Conservation (phyloP, 2,329 filamentous ascomycete species). For the Emmonsiellopsis sp. region DNA sequence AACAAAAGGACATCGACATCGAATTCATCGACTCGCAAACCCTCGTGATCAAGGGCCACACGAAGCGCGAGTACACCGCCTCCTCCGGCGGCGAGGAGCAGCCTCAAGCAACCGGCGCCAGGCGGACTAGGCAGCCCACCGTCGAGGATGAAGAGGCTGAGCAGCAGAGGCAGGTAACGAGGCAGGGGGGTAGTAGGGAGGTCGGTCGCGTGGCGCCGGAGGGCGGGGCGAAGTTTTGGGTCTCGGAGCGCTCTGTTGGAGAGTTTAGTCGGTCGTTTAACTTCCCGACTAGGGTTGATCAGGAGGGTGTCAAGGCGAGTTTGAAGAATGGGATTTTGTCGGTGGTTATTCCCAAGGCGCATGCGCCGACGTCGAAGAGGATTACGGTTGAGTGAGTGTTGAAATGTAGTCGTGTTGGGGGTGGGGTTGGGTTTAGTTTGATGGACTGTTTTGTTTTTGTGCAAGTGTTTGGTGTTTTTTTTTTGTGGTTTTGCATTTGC, state of each 20-base stretch:
- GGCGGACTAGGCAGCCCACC: slow-evolving; percentile 32
- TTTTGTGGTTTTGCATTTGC: too few relatives aligned
- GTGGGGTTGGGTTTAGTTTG: background rate
- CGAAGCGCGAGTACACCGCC: slow-evolving; percentile 24
- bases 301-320: slow-evolving; percentile 48
- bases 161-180: background rate
- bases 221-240: slow-evolving; percentile 40
- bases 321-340: slow-evolving; percentile 50
- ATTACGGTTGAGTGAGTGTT: slow-evolving; percentile 42
- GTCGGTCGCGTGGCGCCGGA: slow-evolving; percentile 12
- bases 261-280: slow-evolving; percentile 48
- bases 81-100: slow-evolving; percentile 11
- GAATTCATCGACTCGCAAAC: slow-evolving; percentile 38
- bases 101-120: background rate
- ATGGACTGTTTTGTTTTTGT: background rate
- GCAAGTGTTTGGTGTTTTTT: background rate
- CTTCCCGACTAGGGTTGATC: slow-evolving; percentile 48
- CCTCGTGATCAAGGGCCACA: slow-evolving; percentile 33
- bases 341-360: slow-evolving; percentile 47
- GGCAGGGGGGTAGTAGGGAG: background rate
- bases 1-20: slow-evolving; percentile 35
- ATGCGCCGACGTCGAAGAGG: slow-evolving; percentile 39
- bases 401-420: background rate
- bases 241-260: slow-evolving; percentile 47
- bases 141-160: slow-evolving; percentile 45